Conservation (phyloP, 2,329 filamentous ascomycete genomes). For the Truncatella angustata region DNA sequence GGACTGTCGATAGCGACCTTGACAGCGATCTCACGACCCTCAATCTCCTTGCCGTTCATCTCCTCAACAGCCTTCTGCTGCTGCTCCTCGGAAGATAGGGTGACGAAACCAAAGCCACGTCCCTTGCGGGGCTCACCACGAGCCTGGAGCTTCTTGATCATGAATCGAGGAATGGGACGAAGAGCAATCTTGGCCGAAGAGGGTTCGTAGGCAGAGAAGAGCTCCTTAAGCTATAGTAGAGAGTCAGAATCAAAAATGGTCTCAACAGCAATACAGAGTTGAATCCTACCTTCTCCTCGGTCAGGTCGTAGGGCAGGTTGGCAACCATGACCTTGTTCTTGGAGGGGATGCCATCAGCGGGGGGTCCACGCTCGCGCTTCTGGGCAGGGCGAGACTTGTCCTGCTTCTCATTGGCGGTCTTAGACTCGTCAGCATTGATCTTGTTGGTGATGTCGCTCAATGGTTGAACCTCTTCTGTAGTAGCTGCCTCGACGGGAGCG, state of each 20-base stretch:
- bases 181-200: conserved; percentile 97
- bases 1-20: conserved; percentile 99
- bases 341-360: conserved; percentile 94
- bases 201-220: conserved; percentile 90
- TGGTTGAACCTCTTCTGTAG: conserved; percentile 55
- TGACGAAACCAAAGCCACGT: conserved; percentile 98
- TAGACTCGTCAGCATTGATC: conserved; percentile 32
- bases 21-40: conserved; percentile 98
- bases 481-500: conserved; percentile 38
- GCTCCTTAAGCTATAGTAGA: conserved; percentile 81
- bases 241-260: background rate
- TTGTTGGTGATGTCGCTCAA: conserved; percentile 58
- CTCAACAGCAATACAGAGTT: background rate
- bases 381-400: conserved; percentile 52
- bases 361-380: conserved; percentile 83
- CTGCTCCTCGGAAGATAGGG: conserved; percentile 88
- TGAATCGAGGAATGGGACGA: conserved; percentile 97
- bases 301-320: conserved; percentile 97
- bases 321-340: conserved; percentile 99
- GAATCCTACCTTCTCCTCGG: conserved; percentile 82
- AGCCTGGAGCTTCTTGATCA: conserved; percentile 99
- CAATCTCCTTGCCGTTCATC: conserved; percentile 99
- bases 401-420: conserved; percentile 20
- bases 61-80: conserved; percentile 96
- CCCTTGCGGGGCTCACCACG: conserved; percentile 98